phyloP scores from a whole-genome alignment of 352 stramenopile species.

The Peronospora farinosa region DNA sequence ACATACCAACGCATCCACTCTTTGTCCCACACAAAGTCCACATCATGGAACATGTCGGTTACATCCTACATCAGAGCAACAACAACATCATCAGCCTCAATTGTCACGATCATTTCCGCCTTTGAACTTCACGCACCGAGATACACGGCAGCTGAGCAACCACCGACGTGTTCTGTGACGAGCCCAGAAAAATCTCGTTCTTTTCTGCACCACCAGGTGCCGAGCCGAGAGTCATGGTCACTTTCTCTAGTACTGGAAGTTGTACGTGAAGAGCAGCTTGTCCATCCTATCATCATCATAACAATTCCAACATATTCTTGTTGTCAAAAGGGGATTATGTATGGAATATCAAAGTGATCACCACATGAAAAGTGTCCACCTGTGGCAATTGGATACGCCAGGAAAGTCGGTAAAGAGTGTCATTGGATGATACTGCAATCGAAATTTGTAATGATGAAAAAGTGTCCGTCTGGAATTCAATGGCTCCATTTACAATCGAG shows the following conservation, averaged over 20 bases:
- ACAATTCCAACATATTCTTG: not conserved
- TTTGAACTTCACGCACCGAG: conserved; percentile 12
- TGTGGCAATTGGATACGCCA: conserved; percentile 23
- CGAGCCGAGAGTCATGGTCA: conserved; percentile 29
- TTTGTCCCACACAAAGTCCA: conserved; percentile 41
- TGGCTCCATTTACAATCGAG: conserved; percentile 6
- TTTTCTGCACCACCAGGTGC: conserved; percentile 3
- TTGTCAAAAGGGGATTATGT: too few species aligned
- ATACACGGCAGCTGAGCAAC: conserved; percentile 36
- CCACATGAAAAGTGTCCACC: conserved; percentile 14
- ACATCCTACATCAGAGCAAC: conserved; percentile 26
- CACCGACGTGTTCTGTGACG: conserved; percentile 30
- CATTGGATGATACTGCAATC: not conserved
- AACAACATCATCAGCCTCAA: not conserved
- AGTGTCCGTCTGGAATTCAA: conserved; percentile 11
- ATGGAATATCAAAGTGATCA: too few species aligned
- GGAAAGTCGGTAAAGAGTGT: conserved; percentile 19
- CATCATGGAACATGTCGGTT: conserved; percentile 22
- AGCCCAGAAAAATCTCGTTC: conserved; percentile 26
- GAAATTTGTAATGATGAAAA: conserved; percentile 10
- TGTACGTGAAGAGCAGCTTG: conserved; percentile 28
- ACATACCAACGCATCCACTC: conserved; percentile 61
- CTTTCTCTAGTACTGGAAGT: conserved; percentile 9
- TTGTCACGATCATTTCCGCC: not conserved
- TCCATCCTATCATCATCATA: conserved; percentile 8